These are phyloP conservation scores for Saccharomyces hybrid DNA, from an alignment of 1,139 yeast genomes.

Conservation along the genomic window DNA sequence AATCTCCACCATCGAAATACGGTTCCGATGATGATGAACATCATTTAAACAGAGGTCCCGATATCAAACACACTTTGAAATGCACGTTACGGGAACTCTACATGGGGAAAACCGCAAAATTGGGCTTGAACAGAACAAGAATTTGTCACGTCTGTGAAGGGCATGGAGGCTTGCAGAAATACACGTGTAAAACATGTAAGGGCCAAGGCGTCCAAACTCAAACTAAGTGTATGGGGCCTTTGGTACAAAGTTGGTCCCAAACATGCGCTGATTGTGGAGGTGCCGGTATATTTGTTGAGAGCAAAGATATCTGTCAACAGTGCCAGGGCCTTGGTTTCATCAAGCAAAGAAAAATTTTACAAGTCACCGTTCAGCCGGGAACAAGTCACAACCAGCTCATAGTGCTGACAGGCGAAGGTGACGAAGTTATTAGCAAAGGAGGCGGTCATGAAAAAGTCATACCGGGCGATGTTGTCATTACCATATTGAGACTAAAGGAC, in stretches of 20 bases:
- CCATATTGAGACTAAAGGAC: constrained; percentile 29
- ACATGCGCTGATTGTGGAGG: constrained; percentile 38
- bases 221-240: constrained; percentile 23
- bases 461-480: constrained; percentile 62
- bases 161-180: constrained; percentile 36
- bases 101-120: constrained; percentile 41
- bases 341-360: constrained; percentile 44
- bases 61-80: constrained; percentile 41
- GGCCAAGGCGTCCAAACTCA: constrained; percentile 29
- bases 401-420: constrained; percentile 51
- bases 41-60: constrained; percentile 33
- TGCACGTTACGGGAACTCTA: constrained; percentile 44
- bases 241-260: constrained; percentile 27
- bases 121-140: constrained; percentile 39
- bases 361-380: constrained; percentile 48
- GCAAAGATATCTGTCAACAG: constrained; percentile 33
- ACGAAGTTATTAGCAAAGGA: constrained; percentile 44
- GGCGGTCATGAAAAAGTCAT: constrained; percentile 31
- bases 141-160: constrained; percentile 41
- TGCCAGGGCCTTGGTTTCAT: constrained; percentile 39
- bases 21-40: constrained; percentile 1
- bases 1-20: constrained; percentile 6
- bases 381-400: constrained; percentile 44
- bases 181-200: constrained; percentile 34
- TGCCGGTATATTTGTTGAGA: constrained; percentile 32